Evolutionary conservation across 257 asterid species (phyloP).

Genomic region (Asclepias syriaca): DNA sequence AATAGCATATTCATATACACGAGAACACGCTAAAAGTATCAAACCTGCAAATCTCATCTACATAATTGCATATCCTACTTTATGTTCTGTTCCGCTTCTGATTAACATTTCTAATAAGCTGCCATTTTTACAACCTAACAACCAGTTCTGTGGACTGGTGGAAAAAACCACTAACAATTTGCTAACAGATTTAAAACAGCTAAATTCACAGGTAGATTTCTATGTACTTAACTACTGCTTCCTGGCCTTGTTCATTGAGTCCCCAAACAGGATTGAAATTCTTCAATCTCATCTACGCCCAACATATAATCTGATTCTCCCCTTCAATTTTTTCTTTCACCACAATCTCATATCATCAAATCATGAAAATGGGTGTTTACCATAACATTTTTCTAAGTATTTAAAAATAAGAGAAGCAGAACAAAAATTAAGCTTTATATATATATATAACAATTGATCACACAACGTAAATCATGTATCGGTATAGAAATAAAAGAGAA

Average conservation of each 20-base stretch:
- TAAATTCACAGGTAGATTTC: not conserved
- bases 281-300: slow-evolving; percentile 1
- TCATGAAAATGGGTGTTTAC: not conserved
- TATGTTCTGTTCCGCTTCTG: not conserved
- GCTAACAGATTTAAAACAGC: not conserved
- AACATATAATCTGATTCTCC: not conserved
- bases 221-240: not conserved
- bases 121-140: not conserved
- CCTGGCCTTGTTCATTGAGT: not conserved
- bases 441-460: not conserved
- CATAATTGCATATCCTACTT: not conserved
- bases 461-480: not conserved
- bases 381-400: not conserved
- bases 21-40: not conserved
- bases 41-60: not conserved
- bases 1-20: not conserved
- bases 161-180: not conserved
- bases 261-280: not conserved
- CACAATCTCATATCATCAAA: not conserved
- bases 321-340: not conserved
- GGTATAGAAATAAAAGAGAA: not conserved
- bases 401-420: not conserved
- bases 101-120: not conserved
- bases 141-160: not conserved
- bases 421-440: not conserved